Conservation (phyloP, 306 rosid genomes). For the Vicia villosa region DNA sequence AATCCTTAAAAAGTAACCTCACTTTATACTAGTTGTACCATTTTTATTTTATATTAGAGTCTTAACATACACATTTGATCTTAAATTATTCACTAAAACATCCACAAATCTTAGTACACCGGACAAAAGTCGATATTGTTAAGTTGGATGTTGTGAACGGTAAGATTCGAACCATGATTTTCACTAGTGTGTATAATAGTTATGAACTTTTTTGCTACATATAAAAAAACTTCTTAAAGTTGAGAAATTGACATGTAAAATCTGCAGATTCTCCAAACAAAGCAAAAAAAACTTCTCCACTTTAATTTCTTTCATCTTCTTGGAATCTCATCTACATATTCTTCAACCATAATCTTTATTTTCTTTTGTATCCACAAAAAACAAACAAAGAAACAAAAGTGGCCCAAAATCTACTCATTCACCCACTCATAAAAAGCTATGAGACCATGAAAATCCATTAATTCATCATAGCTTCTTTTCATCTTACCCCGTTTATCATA, state of each 20-base stretch:
- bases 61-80: slow-evolving; percentile 7
- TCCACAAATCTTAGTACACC: too few species aligned
- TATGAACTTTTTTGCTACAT: too few species aligned
- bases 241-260: slow-evolving; percentile 44
- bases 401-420: slow-evolving; percentile 48
- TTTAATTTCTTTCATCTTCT: slow-evolving; percentile 21
- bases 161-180: too few species aligned
- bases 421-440: slow-evolving; percentile 51
- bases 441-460: slow-evolving; percentile 30
- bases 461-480: slow-evolving; percentile 24
- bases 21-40: slow-evolving; percentile 51
- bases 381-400: slow-evolving; percentile 37
- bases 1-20: slow-evolving; percentile 48
- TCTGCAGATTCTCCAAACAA: slow-evolving; percentile 43
- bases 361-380: slow-evolving; percentile 25
- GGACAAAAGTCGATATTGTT: too few species aligned
- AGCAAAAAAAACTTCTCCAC: slow-evolving; percentile 24
- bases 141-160: too few species aligned
- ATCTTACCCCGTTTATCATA: slow-evolving; percentile 17
- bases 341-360: slow-evolving; percentile 14
- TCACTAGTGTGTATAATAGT: too few species aligned
- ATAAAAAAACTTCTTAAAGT: slow-evolving; percentile 22
- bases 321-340: slow-evolving; percentile 45
- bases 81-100: neutral
- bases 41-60: slow-evolving; percentile 5